Base-by-base conservation (phyloP, 164 flowering plant genomes). In the Macadamia tetraphylla region DNA sequence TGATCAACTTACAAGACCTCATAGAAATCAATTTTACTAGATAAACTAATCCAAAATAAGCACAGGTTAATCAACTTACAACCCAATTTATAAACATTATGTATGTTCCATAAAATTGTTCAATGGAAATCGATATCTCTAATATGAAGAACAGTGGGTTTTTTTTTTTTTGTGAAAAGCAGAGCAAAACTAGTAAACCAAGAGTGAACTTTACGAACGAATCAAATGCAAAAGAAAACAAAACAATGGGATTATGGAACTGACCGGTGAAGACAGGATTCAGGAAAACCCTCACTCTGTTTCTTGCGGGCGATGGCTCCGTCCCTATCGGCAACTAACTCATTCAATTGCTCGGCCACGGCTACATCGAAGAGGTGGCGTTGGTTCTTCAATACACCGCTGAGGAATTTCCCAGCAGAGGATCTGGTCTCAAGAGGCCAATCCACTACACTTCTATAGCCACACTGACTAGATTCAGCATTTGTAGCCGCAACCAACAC, bases 241-340 rank as follows among this genome's bases (percentile, higher is more conserved):
- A 29, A 23, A 23, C 23, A 23, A 35, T 2, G 5, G 40, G 40
- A 35, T 35, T 35, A 35, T 23, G 23, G 32, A 23, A 75, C 79
- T 43, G 53, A 92, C 98, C 95, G 84, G 76, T 88, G 92, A 68
- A 93, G 93, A 35, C 51, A 74, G 14, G 92, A 84, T 71, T 89
- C 95, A 43, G 70, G 62, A 42, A 87, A 82, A 60, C 81, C 87
- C 48, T 78, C 46, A 68, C 88, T 81, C 56, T 82, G 82, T 44
- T 59, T 12, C 77, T 71, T 66, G 8, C 94, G 83, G 2, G 79
- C 71, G 23, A 81, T 29, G 7, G 92, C 91, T 49, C 65, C 84
- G 49, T 88, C 84, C 9, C 88, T 81, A 65, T 85, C 88, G 49
- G 77, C 78, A 7, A 81, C 84, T 72, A 93, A 77, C 32, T 64